Percentiles rank a stretch among this genome's conserved stretches.
Conservation (phyloP, 1,284 basidiomycete genomes). For the Marasmius tenuissimus region DNA sequence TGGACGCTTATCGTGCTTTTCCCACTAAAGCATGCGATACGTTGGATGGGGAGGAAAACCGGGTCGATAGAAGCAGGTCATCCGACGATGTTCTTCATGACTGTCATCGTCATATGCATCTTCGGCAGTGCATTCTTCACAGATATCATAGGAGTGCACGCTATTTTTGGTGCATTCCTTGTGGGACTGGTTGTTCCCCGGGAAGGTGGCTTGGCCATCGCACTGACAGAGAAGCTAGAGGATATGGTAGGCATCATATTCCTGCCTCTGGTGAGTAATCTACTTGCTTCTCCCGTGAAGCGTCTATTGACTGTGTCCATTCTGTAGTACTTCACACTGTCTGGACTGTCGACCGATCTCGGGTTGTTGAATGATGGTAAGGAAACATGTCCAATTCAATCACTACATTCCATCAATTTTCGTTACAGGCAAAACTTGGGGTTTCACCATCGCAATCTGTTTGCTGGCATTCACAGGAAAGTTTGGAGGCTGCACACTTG, state of each 20-base stretch:
- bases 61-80: constrained; percentile 77
- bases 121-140: constrained; percentile 91
- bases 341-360: constrained; percentile 87
- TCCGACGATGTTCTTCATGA: constrained; percentile 81
- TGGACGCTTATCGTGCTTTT: constrained; percentile 83
- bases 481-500: constrained; percentile 71
- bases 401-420: constrained; percentile 29
- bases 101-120: constrained; percentile 75
- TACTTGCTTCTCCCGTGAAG: not conserved
- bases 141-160: constrained; percentile 91
- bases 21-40: constrained; percentile 61
- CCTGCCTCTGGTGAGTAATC: constrained; percentile 71
- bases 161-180: constrained; percentile 90
- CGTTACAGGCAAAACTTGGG: constrained; percentile 80
- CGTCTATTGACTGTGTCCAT: constrained; percentile 6
- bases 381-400: constrained; percentile 3
- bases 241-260: constrained; percentile 83
- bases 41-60: constrained; percentile 75
- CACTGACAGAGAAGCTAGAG: constrained; percentile 80
- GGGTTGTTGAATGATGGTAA: constrained; percentile 74
- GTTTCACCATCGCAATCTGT: constrained; percentile 82
- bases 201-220: constrained; percentile 82
- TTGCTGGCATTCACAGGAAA: constrained; percentile 84
- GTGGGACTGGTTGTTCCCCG: constrained; percentile 91
- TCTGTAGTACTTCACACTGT: constrained; percentile 80